Base-by-base conservation (phyloP, 805 yeast genomes). In the Hanseniaspora opuntiae region DNA sequence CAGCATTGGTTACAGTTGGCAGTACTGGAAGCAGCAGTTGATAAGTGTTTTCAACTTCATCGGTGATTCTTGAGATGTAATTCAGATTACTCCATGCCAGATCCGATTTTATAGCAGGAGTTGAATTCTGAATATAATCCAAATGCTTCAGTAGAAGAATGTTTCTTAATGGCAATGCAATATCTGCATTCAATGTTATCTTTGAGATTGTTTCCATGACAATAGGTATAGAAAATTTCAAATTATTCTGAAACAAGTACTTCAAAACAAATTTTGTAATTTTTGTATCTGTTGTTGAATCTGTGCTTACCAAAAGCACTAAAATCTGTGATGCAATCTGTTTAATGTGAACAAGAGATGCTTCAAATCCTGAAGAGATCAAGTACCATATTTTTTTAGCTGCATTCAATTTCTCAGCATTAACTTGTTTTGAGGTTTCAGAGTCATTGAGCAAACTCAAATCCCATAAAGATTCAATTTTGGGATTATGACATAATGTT, bases 11-110 rank as follows among this genome's bases (percentile, higher is more conserved):
- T 8, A 88, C 71, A 36, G 81, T 75, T 2, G 90, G 88, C 60
- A 93, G 74, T 56, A 78, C 85, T 0, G 96, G 95, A 8, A 85
- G 78, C 20, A 87, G 69, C 14, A 90, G 66, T 62, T 84, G 86
- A 77, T 90, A 88, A 0, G 95, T 82, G 0, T 95, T 78, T 36
- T 76, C 68, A 1, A 71, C 66, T 58, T 77, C 76, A 1, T 77
- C 70, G 17, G 28, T 47, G 3, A 51, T 44, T 17, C 68, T 60
- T 0, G 96, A 82, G 12, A 84, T 73, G 35, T 73, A 67, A 22
- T 77, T 68, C 4, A 90, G 67, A 54, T 81, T 50, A 8, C 47
- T 33, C 53, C 53, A 50, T 10, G 53, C 53, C 12, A 50, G 14
- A 30, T 56, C 45, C 12, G 56, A 44, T 11, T 53, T 48, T 39